phyloP scores from a whole-genome alignment of 805 yeast species.

The Teunomyces gatunensis region DNA sequence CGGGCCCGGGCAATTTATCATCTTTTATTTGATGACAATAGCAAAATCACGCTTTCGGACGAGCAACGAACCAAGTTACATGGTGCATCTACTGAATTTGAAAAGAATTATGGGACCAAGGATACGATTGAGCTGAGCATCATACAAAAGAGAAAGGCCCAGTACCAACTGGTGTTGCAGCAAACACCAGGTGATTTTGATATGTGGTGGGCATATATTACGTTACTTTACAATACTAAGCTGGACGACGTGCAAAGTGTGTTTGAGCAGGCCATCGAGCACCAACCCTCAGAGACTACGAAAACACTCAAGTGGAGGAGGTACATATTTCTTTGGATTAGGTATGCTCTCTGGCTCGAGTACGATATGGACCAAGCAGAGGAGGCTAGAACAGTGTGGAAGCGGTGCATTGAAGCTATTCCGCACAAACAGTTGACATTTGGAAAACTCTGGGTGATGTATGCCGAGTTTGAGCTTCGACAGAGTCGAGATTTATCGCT shows the following conservation, averaged over 20 bases:
- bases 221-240: constrained; percentile 41
- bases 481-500: constrained; percentile 35
- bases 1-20: constrained; percentile 59
- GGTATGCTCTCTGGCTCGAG: constrained; percentile 64
- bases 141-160: constrained; percentile 49
- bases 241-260: constrained; percentile 21
- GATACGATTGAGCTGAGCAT: constrained; percentile 54
- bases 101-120: constrained; percentile 59
- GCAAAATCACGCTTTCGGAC: constrained; percentile 22
- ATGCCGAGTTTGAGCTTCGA: constrained; percentile 72
- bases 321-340: constrained; percentile 69
- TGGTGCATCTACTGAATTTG: constrained; percentile 49
- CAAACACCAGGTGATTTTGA: constrained; percentile 60
- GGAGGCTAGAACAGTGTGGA: constrained; percentile 51
- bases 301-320: constrained; percentile 57
- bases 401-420: constrained; percentile 44
- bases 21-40: constrained; percentile 37
- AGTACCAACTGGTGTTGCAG: constrained; percentile 50
- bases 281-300: constrained; percentile 30
- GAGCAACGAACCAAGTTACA: constrained; percentile 36
- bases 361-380: constrained; percentile 39
- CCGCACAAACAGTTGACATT: constrained; percentile 66
- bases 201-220: constrained; percentile 77
- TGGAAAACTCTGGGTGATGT: constrained; percentile 70
- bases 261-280: constrained; percentile 45